Percentiles rank a stretch among this genome's conserved stretches.
phyloP scores from a whole-genome alignment of 768 basidiomycete genomes.

The Termitomyces sp. region DNA sequence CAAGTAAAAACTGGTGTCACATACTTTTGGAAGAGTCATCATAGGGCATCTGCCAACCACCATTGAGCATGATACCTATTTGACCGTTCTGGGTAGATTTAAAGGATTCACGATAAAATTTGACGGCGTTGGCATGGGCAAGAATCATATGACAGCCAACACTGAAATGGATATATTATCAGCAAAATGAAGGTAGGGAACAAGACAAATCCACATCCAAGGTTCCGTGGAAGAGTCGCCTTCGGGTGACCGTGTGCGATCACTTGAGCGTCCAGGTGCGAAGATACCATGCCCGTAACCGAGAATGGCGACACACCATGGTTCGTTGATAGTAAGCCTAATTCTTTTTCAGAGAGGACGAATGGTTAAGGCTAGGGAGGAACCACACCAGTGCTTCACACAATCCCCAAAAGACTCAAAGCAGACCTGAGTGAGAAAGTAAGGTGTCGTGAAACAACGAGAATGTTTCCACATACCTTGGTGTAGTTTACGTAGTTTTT shows the following conservation, averaged over 20 bases:
- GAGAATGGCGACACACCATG: conserved; percentile 63
- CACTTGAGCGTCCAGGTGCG: conserved; percentile 65
- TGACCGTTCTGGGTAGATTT: conserved; percentile 55
- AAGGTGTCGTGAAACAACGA: conserved; percentile 8
- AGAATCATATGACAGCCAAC: conserved; percentile 65
- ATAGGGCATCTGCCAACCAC: conserved; percentile 71
- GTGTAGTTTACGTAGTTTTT: conserved; percentile 61
- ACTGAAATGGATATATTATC: conserved; percentile 23
- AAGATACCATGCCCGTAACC: conserved; percentile 72
- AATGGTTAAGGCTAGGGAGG: conserved; percentile 9
- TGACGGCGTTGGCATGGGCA: conserved; percentile 62
- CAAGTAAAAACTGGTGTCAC: conserved; percentile 17
- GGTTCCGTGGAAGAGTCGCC: conserved; percentile 63
- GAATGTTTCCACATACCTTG: conserved; percentile 26
- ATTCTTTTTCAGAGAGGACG: conserved; percentile 14
- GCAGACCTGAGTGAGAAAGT: conserved; percentile 40
- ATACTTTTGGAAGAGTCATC: conserved; percentile 62
- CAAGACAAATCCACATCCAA: conserved; percentile 48
- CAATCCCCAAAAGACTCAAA: conserved; percentile 73
- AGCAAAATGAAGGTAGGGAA: neutral
- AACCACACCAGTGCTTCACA: conserved; percentile 61
- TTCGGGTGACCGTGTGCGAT: conserved; percentile 51
- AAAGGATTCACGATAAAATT: conserved; percentile 63
- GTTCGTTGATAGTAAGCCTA: conserved; percentile 75
- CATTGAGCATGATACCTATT: conserved; percentile 76